phyloP scores from a whole-genome alignment of 1,284 basidiomycete species.

The Ceratobasidium theobromae region DNA sequence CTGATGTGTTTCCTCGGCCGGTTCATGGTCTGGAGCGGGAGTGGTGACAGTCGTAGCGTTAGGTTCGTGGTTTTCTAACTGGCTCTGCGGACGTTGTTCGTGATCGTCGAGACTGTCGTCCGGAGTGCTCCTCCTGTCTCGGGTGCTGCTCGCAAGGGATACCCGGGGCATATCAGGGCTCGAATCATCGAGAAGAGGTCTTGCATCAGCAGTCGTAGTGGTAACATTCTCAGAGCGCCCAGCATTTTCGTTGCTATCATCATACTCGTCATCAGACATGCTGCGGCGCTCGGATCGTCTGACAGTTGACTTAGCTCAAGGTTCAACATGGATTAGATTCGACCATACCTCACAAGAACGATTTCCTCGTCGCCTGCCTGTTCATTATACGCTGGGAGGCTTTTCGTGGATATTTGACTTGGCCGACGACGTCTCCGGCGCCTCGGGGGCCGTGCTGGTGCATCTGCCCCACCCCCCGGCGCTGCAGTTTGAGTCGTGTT shows the following conservation, averaged over 20 bases:
- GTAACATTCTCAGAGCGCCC: not conserved
- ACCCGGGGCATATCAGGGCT: conserved; percentile 7
- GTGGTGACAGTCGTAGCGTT: conserved; percentile 26
- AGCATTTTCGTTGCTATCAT: conserved; percentile 12
- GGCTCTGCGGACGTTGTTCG: not conserved
- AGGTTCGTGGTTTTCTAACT: not conserved
- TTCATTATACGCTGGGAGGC: conserved; percentile 71
- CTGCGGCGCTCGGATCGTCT: conserved; percentile 10
- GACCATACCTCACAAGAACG: conserved; percentile 63
- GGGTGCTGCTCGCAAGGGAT: conserved; percentile 18
- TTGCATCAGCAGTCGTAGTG: not conserved
- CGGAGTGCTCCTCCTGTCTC: conserved; percentile 4
- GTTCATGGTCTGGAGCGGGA: not conserved
- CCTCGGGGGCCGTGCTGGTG: conserved; percentile 21
- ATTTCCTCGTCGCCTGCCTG: conserved; percentile 77
- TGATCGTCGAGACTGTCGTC: not conserved
- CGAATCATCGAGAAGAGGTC: conserved; percentile 30
- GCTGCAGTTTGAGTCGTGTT: not conserved
- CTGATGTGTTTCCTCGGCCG: not conserved
- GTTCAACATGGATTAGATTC: not conserved
- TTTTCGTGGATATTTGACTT: conserved; percentile 70
- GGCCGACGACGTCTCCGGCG: conserved; percentile 56
- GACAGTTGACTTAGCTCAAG: not conserved
- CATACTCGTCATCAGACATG: conserved; percentile 26
- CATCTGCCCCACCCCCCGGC: conserved; percentile 8